phyloP scores from a whole-genome alignment of 345 rosid species.

The Hibiscus syriacus region DNA sequence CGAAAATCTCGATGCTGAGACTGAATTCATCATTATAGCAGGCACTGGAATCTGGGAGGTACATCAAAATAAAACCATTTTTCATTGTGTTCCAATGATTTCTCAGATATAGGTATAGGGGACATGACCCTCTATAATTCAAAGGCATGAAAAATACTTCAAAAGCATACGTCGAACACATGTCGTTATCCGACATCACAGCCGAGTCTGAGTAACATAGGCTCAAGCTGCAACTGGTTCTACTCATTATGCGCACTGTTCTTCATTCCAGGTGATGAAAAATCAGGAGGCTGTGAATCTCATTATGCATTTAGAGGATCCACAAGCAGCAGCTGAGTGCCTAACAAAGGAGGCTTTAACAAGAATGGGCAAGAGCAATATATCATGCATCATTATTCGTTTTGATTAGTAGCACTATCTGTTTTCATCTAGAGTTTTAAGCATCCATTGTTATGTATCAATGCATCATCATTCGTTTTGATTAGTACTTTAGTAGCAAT shows the following conservation, averaged over 20 bases:
- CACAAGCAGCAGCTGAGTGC: constrained; percentile 67
- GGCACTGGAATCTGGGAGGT: constrained; percentile 83
- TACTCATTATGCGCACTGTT: background rate
- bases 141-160: too few species aligned
- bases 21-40: constrained; percentile 64
- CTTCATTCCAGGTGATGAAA: constrained; percentile 52
- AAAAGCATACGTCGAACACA: background rate
- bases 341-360: constrained; percentile 54
- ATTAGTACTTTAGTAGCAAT: too few species aligned
- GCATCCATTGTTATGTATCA: background rate
- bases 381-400: constrained; percentile 52
- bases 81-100: background rate
- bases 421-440: background rate
- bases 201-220: background rate
- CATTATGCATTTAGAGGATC: constrained; percentile 50
- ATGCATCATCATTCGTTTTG: too few species aligned
- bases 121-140: too few species aligned
- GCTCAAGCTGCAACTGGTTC: background rate
- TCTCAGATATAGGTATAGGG: too few species aligned
- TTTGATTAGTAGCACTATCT: constrained; percentile 26
- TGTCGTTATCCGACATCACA: background rate
- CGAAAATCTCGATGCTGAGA: constrained; percentile 36
- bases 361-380: constrained; percentile 51
- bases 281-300: constrained; percentile 68
- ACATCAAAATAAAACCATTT: background rate